Base-by-base conservation (phyloP, 495 filamentous ascomycete species). In the Lasiosphaeria ovina region DNA sequence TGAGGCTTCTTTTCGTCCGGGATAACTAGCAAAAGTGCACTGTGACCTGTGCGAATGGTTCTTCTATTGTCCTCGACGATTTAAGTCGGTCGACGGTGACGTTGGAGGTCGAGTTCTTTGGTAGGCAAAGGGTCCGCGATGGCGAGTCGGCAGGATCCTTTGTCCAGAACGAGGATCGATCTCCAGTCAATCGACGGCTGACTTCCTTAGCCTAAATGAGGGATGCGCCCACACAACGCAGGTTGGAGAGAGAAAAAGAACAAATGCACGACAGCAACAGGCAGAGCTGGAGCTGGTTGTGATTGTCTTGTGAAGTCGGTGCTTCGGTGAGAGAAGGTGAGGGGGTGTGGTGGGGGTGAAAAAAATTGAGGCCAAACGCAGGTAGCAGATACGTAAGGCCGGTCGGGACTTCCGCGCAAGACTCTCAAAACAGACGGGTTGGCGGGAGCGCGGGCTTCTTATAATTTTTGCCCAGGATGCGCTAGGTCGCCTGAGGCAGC, bases 371-470 rank as follows among this genome's bases (percentile, higher is more conserved):
- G 72, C 72, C 72, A 62, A 67, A 74, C 66, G 70, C 66, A 69
- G 67, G 71, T 67, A 65, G 63, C 64, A 70, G 64, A 62, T 71
- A 73, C 70, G 71, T 70, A 75, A 68, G 71, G 73, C 74, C 77
- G 76, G 76, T 79, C 76, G 74, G 75, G 72, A 72, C 72, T 76
- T 79, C 76, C 77, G 69, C 73, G 72, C 73, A 69, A 72, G 71
- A 73, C 62, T 67, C 71, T 71, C 69, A 68, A 73, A 78, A 74
- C 69, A 69, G 60, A 69, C 51, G 67, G 66, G 69, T 65, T 70
- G 76, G 76, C 72, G 78, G 78, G 76, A 72, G 72, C 71, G 67
- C 60, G 59, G 47, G 53, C 69, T 76, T 71, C 70, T 81, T 81
- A 81, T 81, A 81, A 73, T 79, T 77, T 75, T 77, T 12, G 51